Base-by-base conservation (phyloP, 2,329 filamentous ascomycete genomes). In the Neopestalotiopsis sp. region DNA sequence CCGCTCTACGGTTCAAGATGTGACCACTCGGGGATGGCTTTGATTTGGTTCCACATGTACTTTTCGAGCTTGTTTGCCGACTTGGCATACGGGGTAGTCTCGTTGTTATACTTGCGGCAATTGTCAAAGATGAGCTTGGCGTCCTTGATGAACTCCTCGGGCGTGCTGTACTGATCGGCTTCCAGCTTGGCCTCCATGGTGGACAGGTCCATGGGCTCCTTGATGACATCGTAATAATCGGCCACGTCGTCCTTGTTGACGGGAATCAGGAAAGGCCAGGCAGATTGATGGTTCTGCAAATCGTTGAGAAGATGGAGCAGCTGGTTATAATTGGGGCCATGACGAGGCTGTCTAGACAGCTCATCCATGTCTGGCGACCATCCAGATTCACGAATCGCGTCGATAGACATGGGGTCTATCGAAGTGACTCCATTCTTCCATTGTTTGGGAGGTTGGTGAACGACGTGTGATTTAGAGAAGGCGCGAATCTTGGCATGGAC, bases 301-400 rank as follows among this genome's bases (percentile, higher is more conserved):
- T 97, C 94, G 80, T 97, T 97, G 72, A 99, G 91, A 6, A 99
- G 88, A 79, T 96, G 94, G 13, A 97, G 88, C 2, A 99, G 90
- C 74, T 97, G 92, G 79, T 96, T 97, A 84, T 97, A 98, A 79
- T 98, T 97, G 60, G 96, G 96, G 0, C 96, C 96, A 78, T 98
- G 95, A 45, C 96, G 94, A 34, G 96, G 95, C 78, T 97, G 94
- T 45, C 96, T 93, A 1, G 96, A 94, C 28, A 99, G 87, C 79
- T 97, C 94, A 82, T 99, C 96, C 96, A 99, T 99, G 77, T 97
- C 95, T 0, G 94, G 93, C 0, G 94, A 97, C 96, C 96, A 99
- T 71, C 96, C 95, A 0, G 94, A 96, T 61, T 91, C 93, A 75
- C 91, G 94, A 81, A 99, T 98, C 14, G 95, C 95, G 20, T 92